These are phyloP conservation scores for Leccinum aurantiacum DNA, from an alignment of 768 basidiomycete species.

Conservation along the genomic window DNA sequence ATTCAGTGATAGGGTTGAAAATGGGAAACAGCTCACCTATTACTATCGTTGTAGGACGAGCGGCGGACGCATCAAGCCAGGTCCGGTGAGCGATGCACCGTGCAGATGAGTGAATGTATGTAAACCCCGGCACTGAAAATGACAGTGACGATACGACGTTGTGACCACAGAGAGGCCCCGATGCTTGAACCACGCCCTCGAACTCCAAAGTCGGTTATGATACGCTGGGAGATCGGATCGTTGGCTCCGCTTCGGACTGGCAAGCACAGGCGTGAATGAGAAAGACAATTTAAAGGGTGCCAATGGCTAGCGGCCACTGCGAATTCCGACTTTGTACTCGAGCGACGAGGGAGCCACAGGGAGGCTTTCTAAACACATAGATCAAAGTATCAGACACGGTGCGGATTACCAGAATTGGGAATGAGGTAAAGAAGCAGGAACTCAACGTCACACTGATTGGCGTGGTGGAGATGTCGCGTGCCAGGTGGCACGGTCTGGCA, in stretches of 20 bases:
- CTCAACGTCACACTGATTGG: too few species aligned
- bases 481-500: background rate
- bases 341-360: background rate
- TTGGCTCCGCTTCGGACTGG: background rate
- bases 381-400: background rate
- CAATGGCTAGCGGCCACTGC: background rate
- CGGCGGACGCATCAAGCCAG: background rate
- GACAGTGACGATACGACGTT: too few species aligned
- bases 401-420: background rate
- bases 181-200: background rate
- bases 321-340: background rate
- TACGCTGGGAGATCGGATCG: background rate
- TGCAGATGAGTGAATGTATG: too few species aligned
- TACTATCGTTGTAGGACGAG: too few species aligned
- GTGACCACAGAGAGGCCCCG: too few species aligned
- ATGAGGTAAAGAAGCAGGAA: background rate
- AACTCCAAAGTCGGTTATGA: background rate
- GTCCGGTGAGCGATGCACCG: too few species aligned
- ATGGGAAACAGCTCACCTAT: too few species aligned
- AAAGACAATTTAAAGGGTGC: background rate
- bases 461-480: background rate
- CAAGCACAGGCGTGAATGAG: background rate
- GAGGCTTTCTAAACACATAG: background rate
- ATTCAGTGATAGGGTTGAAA: too few species aligned
- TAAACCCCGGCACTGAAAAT: background rate